Percentiles rank a stretch among this genome's conserved stretches.
Conservation (phyloP, 1,284 basidiomycete species). For the Cystobasidium pallidum region DNA sequence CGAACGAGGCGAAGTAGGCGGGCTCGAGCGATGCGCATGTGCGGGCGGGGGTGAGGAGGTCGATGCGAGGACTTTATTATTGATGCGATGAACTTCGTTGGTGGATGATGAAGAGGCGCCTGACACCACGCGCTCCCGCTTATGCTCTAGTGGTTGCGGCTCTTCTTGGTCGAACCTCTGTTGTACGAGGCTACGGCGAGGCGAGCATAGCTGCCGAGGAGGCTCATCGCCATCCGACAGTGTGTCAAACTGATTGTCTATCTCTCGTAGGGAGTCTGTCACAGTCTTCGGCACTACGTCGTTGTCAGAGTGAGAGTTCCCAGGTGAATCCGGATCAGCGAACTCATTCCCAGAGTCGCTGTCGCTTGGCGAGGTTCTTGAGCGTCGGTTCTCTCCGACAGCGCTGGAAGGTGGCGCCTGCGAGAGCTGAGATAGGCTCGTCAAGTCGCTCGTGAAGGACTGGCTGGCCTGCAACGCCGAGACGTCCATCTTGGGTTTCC, state of each 20-base stretch:
- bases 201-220: neutral
- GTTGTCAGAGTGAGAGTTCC: no score
- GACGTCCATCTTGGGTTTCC: constrained; percentile 22
- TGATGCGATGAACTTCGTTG: neutral
- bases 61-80: constrained; percentile 6
- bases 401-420: neutral
- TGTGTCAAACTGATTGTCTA: constrained; percentile 8
- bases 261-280: neutral
- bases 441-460: constrained; percentile 34
- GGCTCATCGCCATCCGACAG: neutral
- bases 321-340: no score
- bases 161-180: neutral
- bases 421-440: constrained; percentile 31
- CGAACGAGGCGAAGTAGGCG: constrained; percentile 13
- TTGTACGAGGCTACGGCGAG: neutral
- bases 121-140: constrained; percentile 15
- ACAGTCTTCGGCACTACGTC: neutral
- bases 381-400: neutral
- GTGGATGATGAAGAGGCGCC: constrained; percentile 17
- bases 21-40: neutral
- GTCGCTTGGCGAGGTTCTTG: no score
- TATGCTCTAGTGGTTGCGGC: neutral
- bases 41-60: constrained; percentile 8
- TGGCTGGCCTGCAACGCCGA: constrained; percentile 10
- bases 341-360: no score